Conservation (phyloP, 306 rosid species). For the Trichosanthes truncata region DNA sequence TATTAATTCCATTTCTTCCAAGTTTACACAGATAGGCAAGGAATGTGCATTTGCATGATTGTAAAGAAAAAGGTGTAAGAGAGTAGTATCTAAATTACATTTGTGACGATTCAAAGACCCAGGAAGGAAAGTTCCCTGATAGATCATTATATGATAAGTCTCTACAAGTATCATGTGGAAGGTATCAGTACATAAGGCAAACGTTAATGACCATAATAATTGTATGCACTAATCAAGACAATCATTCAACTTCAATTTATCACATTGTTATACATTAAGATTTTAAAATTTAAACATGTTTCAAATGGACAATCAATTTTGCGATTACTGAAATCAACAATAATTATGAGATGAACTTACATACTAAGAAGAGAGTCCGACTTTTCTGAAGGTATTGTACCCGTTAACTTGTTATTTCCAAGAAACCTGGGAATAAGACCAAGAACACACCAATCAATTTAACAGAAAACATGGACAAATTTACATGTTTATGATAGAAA, state of each 20-base stretch:
- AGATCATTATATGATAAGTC: slow-evolving; percentile 71
- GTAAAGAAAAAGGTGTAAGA: neutral
- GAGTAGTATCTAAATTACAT: slow-evolving; percentile 29
- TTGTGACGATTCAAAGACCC: slow-evolving; percentile 40
- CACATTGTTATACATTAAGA: neutral
- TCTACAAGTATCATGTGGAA: slow-evolving; percentile 30
- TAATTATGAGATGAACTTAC: slow-evolving; percentile 30
- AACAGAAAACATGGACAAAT: neutral
- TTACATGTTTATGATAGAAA: neutral
- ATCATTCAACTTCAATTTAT: neutral
- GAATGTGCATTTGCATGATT: neutral
- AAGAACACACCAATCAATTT: neutral
- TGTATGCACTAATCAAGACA: neutral
- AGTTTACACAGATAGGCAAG: neutral
- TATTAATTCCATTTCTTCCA: slow-evolving; percentile 14
- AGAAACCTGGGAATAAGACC: slow-evolving; percentile 40
- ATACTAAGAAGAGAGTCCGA: slow-evolving; percentile 31
- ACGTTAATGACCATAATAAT: neutral
- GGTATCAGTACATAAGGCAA: neutral
- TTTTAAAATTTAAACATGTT: neutral
- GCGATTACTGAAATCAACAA: neutral
- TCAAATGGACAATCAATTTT: neutral
- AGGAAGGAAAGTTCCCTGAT: slow-evolving; percentile 58
- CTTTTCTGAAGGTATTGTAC: slow-evolving; percentile 45
- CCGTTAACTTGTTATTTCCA: slow-evolving; percentile 58